Conservation (phyloP, 768 basidiomycete genomes). For the Amanita fuliginea region DNA sequence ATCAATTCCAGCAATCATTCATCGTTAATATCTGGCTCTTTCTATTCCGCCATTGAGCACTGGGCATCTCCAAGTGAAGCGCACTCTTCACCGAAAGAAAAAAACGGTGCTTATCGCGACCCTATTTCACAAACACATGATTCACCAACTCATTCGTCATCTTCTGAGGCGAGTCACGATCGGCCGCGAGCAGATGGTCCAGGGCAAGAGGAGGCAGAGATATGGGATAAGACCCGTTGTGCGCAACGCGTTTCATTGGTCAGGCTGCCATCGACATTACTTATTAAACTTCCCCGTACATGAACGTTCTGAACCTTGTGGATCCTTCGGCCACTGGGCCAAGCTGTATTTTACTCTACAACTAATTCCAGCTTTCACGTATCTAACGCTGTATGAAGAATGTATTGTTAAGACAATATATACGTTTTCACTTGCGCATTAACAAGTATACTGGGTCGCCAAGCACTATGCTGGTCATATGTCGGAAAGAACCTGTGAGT, state of each 20-base stretch:
- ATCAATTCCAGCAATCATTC: slow-evolving; percentile 24
- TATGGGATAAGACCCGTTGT: slow-evolving; percentile 78
- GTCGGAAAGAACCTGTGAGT: slow-evolving; percentile 83
- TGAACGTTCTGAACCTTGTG: neutral
- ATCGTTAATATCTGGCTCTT: slow-evolving; percentile 44
- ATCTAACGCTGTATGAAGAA: slow-evolving; percentile 8
- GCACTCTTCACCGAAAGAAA: neutral
- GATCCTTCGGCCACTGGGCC: neutral
- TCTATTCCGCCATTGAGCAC: slow-evolving; percentile 58
- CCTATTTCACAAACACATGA: too few species aligned
- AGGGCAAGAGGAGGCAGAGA: slow-evolving; percentile 65
- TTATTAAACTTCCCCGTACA: slow-evolving; percentile 6
- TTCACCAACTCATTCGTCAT: neutral
- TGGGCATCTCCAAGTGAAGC: slow-evolving; percentile 35
- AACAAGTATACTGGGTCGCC: slow-evolving; percentile 90
- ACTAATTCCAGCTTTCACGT: slow-evolving; percentile 6
- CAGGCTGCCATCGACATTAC: slow-evolving; percentile 47
- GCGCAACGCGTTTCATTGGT: slow-evolving; percentile 82
- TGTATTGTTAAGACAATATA: slow-evolving; percentile 3
- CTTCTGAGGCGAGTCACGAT: slow-evolving; percentile 7
- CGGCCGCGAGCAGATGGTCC: neutral
- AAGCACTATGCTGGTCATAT: slow-evolving; percentile 84
- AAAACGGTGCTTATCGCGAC: neutral
- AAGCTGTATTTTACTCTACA: slow-evolving; percentile 5
- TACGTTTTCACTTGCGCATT: slow-evolving; percentile 51